Evolutionary conservation across 2,329 filamentous ascomycete genomes (phyloP).

Genomic region (Annulohypoxylon truncatum): DNA sequence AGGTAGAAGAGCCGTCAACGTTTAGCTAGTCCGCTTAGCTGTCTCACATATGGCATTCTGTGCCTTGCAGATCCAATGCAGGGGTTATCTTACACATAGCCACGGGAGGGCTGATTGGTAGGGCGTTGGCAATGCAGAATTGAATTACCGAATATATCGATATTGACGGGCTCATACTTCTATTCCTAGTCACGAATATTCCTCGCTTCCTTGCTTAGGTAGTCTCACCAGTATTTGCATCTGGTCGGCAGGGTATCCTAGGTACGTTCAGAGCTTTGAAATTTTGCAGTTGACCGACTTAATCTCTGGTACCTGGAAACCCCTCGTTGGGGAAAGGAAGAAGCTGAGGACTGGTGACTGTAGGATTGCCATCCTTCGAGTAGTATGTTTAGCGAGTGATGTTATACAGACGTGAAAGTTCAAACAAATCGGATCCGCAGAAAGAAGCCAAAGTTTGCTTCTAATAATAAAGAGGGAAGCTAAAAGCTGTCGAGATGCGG

Average conservation of each 20-base stretch:
- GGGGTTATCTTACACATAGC: not conserved
- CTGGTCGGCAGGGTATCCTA: slow-evolving; percentile 1
- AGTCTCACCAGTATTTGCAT: slow-evolving; percentile 5
- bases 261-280: not conserved
- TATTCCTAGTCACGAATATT: slow-evolving; percentile 6
- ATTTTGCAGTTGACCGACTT: not conserved
- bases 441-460: slow-evolving; percentile 4
- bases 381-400: not conserved
- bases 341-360: not conserved
- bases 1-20: not conserved
- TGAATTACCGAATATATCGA: not conserved
- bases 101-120: slow-evolving; percentile 10
- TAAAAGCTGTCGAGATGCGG: slow-evolving; percentile 4
- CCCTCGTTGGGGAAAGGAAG: not conserved
- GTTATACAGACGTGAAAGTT: not conserved
- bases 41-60: slow-evolving; percentile 27
- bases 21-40: slow-evolving; percentile 5
- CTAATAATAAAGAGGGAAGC: slow-evolving; percentile 23
- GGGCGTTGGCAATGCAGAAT: not conserved
- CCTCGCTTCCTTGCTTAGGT: not conserved
- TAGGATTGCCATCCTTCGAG: slow-evolving; percentile 8
- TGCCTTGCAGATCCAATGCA: slow-evolving; percentile 25
- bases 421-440: not conserved
- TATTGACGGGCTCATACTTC: slow-evolving; percentile 5
- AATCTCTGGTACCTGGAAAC: not conserved